Evolutionary conservation across 306 rosid genomes (phyloP).

Genomic region (Pyrus betulifolia): DNA sequence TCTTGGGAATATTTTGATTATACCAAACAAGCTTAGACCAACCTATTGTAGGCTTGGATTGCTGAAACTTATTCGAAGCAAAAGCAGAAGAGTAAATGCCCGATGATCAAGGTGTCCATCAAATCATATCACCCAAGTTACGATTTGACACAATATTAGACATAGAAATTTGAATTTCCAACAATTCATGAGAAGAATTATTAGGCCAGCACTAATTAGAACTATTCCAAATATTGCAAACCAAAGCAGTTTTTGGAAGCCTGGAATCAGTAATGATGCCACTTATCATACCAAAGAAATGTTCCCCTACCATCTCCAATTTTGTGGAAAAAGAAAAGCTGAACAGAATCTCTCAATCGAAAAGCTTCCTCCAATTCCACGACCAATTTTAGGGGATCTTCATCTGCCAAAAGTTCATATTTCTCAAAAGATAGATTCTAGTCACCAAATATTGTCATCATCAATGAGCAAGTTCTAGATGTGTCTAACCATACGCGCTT

Average conservation of each 20-base stretch:
- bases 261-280: neutral
- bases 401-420: neutral
- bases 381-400: neutral
- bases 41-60: neutral
- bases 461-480: neutral
- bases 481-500: neutral
- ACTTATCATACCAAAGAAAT: neutral
- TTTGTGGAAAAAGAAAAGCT: neutral
- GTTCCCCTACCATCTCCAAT: neutral
- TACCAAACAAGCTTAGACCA: too few relatives aligned
- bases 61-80: too few relatives aligned
- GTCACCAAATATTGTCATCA: neutral
- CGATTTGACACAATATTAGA: too few relatives aligned
- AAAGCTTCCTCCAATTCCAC: neutral
- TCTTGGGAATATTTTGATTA: too few relatives aligned
- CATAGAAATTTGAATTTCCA: too few relatives aligned
- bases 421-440: too few relatives aligned
- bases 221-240: neutral
- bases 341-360: neutral
- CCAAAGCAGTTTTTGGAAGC: neutral
- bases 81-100: too few relatives aligned
- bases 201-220: too few relatives aligned
- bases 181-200: too few relatives aligned
- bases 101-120: too few relatives aligned
- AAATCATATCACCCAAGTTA: too few relatives aligned